These are phyloP conservation scores for Aspergillus sp. DNA, from an alignment of 2,329 filamentous ascomycete species.

Conservation along the genomic window DNA sequence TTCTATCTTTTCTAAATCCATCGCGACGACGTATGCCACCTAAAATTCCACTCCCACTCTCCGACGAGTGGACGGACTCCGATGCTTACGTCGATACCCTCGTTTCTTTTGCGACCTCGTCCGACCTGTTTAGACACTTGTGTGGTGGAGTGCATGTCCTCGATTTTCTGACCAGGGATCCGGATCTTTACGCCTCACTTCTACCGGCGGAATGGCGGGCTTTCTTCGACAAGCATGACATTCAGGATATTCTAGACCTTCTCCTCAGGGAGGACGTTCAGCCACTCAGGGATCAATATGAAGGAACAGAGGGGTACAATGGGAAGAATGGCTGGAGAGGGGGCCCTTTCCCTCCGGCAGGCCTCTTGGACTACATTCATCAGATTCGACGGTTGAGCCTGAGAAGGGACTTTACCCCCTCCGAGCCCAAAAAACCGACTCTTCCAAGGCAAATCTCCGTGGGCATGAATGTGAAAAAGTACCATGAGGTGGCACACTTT, in stretches of 20 bases:
- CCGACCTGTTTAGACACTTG: conserved; percentile 76
- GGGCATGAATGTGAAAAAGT: conserved; percentile 95
- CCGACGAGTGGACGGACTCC: conserved; percentile 62
- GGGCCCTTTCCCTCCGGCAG: conserved; percentile 43
- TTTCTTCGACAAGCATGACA: conserved; percentile 67
- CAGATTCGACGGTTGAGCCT: conserved; percentile 68
- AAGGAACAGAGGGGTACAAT: conserved; percentile 6
- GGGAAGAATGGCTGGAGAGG: conserved; percentile 36
- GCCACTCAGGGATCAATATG: conserved; percentile 23
- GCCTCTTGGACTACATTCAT: conserved; percentile 66
- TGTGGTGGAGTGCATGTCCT: conserved; percentile 96
- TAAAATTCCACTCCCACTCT: conserved; percentile 59
- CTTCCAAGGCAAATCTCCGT: conserved; percentile 69
- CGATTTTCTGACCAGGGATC: conserved; percentile 86
- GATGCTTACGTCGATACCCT: conserved; percentile 78
- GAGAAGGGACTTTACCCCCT: conserved; percentile 53
- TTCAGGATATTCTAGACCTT: conserved; percentile 74
- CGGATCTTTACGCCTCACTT: conserved; percentile 73
- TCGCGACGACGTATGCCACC: conserved; percentile 38
- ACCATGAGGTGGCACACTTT: conserved; percentile 89
- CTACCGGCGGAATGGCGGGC: conserved; percentile 75
- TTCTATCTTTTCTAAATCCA: too few relatives aligned
- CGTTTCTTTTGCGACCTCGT: conserved; percentile 68
- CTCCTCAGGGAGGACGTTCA: conserved; percentile 73
- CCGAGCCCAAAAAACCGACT: conserved; percentile 35